Percentiles rank a stretch among this genome's conserved stretches.
These are phyloP conservation scores for Hibiscus trionum DNA, from an alignment of 345 rosid genomes.

Conservation along the genomic window DNA sequence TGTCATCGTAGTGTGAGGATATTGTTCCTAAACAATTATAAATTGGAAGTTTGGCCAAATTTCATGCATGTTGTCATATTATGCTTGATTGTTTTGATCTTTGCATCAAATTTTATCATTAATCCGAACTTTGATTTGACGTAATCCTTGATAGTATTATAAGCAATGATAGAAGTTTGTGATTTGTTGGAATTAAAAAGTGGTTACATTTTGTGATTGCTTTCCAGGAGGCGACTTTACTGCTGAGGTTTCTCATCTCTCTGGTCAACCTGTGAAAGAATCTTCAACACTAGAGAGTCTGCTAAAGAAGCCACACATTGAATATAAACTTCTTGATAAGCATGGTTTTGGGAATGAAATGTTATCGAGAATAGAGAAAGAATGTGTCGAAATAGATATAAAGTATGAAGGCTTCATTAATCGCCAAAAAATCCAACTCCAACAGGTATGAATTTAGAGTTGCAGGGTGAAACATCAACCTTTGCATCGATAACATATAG, in stretches of 20 bases:
- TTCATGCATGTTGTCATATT: not conserved
- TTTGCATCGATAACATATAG: not conserved
- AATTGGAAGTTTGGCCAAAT: not conserved
- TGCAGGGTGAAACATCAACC: not conserved
- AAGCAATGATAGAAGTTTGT: not conserved
- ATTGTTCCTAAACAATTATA: slow-evolving; percentile 6
- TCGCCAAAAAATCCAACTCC: slow-evolving; percentile 74
- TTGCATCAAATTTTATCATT: not conserved
- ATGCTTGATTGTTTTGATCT: not conserved
- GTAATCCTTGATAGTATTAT: not conserved
- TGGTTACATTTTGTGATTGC: slow-evolving; percentile 9
- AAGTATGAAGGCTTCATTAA: slow-evolving; percentile 90
- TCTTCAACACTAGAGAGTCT: slow-evolving; percentile 75
- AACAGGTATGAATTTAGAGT: slow-evolving; percentile 48
- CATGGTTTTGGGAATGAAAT: slow-evolving; percentile 76
- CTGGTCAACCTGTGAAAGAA: slow-evolving; percentile 82
- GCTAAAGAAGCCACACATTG: slow-evolving; percentile 89
- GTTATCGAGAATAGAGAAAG: slow-evolving; percentile 68
- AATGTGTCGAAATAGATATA: slow-evolving; percentile 85
- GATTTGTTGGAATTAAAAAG: not conserved
- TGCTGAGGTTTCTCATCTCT: slow-evolving; percentile 51
- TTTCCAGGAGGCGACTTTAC: slow-evolving; percentile 77
- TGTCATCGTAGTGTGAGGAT: not conserved
- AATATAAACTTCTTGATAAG: slow-evolving; percentile 59
- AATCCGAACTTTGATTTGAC: not conserved